Conservation (phyloP, 2,329 filamentous ascomycete species). For the Trichoderma aggressivum region DNA sequence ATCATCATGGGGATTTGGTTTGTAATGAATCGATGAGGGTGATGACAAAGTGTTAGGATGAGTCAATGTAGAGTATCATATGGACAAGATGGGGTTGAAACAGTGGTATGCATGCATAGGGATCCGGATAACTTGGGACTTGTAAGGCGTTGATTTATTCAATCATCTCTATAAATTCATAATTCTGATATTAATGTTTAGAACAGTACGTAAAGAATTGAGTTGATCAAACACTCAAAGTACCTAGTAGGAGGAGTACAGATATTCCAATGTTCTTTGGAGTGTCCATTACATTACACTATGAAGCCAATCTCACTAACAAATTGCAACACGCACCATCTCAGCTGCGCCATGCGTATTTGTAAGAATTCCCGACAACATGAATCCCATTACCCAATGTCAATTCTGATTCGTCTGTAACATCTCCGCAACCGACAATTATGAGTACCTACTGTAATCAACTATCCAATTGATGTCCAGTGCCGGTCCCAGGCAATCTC, state of each 20-base stretch:
- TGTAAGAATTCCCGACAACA: neutral
- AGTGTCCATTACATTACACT: too few species aligned
- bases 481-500: neutral
- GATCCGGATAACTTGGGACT: too few species aligned
- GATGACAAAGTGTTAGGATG: neutral
- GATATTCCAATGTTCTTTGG: too few species aligned
- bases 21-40: neutral
- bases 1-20: neutral
- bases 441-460: neutral
- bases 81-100: neutral
- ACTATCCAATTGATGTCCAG: neutral
- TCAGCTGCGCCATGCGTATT: neutral
- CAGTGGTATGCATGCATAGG: too few species aligned
- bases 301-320: neutral
- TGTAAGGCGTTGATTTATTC: neutral
- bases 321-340: neutral
- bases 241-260: too few species aligned
- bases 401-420: neutral
- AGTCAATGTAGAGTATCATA: neutral
- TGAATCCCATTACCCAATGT: neutral
- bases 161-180: neutral
- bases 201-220: neutral
- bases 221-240: neutral
- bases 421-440: neutral
- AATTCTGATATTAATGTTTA: neutral